Evolutionary conservation across 148 eudicot species (phyloP), one percentile per base, ranked within the genome.

Genomic region (Vaccinium macrocarpon): DNA sequence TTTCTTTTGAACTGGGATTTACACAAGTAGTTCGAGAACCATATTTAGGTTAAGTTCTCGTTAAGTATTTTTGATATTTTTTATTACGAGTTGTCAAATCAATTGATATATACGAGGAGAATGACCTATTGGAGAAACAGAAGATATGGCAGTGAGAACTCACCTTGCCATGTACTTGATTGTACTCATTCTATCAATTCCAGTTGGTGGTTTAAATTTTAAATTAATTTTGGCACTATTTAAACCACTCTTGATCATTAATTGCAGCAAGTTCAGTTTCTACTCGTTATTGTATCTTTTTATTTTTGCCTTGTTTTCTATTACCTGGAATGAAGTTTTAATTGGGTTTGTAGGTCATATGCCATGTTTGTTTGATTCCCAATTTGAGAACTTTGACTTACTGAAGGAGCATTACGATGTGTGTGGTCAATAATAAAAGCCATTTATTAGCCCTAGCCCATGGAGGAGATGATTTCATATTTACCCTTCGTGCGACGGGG

Each of bases 351-450:
- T 52, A 21, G 46, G 81, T 78, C 42, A 13, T 52, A 53, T 27
- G 53, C 35, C 61, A 27, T 78, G 81, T 78, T 25, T 78, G 62
- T 56, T 78, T 78, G 80, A 78, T 3, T 78, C 62, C 23, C 46
- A 25, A 78, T 78, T 78, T 25, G 13, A 53, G 81, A 6, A 78
- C 21, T 78, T 27, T 29, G 38, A 77, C 18, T 78, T 78, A 12
- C 13, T 46, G 52, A 38, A 38, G 78, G 78, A 46, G 21, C 78
- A 72, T 72, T 72, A 7, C 49, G 5, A 7, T 35, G 23, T 72
- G n/a, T 2, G 50, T 14, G n/a, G 9, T 35, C 76, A 32, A 72
- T 42, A 72, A 15, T 72, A 15, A 46, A 21, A 46, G 78, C 11
- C 78, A 75, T 42, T 48, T 75, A 46, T 68, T 27, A 27, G 73